Conservation (phyloP, 2,329 filamentous ascomycete genomes). For the Fusarium sp. region DNA sequence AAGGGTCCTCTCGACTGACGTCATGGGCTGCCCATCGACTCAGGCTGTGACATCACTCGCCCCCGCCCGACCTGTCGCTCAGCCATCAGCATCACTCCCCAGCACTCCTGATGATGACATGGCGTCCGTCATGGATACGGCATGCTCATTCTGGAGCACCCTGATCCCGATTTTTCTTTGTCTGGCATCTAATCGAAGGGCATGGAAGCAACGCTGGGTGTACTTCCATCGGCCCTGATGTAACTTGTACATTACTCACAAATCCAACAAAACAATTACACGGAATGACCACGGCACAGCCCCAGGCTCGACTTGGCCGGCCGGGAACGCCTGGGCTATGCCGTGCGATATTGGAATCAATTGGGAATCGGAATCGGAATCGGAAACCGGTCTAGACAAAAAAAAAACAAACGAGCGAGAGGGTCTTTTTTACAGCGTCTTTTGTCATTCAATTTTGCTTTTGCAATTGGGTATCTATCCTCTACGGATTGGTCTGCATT, state of each 20-base stretch:
- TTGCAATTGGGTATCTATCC: not conserved
- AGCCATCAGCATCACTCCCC: constrained; percentile 13
- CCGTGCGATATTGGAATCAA: constrained; percentile 4
- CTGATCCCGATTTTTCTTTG: constrained; percentile 26
- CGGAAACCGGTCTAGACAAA: constrained; percentile 32
- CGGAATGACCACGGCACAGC: constrained; percentile 7
- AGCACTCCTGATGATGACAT: constrained; percentile 44
- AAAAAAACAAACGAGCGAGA: constrained; percentile 14
- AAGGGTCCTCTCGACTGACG: constrained; percentile 47
- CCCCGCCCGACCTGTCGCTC: constrained; percentile 17
- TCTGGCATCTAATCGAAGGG: constrained; percentile 29
- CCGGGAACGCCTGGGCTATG: constrained; percentile 13
- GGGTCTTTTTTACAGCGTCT: constrained; percentile 15
- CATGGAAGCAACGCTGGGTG: constrained; percentile 32
- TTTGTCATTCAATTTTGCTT: constrained; percentile 7
- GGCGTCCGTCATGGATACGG: constrained; percentile 34
- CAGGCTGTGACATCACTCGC: constrained; percentile 29
- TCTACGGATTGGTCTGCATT: not conserved
- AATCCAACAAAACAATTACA: constrained; percentile 8
- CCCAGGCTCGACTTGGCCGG: constrained; percentile 32
- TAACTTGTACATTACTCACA: constrained; percentile 30
- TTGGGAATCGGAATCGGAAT: constrained; percentile 1
- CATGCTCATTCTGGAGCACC: constrained; percentile 17
- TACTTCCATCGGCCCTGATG: constrained; percentile 17
- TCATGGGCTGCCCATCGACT: constrained; percentile 15